Conservation (phyloP, 2,329 filamentous ascomycete genomes). For the Pseudocercospora crystallina region DNA sequence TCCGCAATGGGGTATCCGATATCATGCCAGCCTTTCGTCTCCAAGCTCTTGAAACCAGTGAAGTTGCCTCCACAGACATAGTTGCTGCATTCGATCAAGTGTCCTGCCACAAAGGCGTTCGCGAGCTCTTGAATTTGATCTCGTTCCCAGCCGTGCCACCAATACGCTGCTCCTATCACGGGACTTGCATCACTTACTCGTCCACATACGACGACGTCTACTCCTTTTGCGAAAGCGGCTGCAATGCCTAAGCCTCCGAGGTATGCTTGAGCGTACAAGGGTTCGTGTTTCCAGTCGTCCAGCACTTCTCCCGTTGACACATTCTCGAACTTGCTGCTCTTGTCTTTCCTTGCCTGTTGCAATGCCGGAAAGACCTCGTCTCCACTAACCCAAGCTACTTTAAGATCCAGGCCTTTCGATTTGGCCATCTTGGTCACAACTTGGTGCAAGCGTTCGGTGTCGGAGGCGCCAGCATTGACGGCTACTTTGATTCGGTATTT, state of each 20-base stretch:
- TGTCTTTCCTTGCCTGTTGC: slow-evolving; percentile 38
- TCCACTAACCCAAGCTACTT: slow-evolving; percentile 51
- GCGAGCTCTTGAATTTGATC: slow-evolving; percentile 42
- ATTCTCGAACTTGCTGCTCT: slow-evolving; percentile 35
- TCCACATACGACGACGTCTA: slow-evolving; percentile 48
- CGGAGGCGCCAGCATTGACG: slow-evolving; percentile 58
- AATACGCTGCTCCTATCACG: slow-evolving; percentile 45
- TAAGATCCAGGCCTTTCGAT: slow-evolving; percentile 41
- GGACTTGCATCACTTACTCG: slow-evolving; percentile 47
- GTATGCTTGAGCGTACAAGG: slow-evolving; percentile 41
- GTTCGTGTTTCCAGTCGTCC: slow-evolving; percentile 34
- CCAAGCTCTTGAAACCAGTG: slow-evolving; percentile 43
- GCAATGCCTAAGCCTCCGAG: slow-evolving; percentile 47
- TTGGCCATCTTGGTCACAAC: slow-evolving; percentile 41
- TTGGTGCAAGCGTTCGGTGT: slow-evolving; percentile 54
- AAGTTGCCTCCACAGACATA: slow-evolving; percentile 48
- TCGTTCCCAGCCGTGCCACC: slow-evolving; percentile 47
- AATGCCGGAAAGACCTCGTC: slow-evolving; percentile 41
- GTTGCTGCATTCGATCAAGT: slow-evolving; percentile 46
- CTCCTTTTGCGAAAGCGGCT: slow-evolving; percentile 41
- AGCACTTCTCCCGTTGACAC: slow-evolving; percentile 42
- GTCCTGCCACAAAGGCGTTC: slow-evolving; percentile 44
- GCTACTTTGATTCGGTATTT: slow-evolving; percentile 55
- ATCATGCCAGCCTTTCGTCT: slow-evolving; percentile 42
- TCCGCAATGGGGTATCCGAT: slow-evolving; percentile 41